Base-by-base conservation (phyloP, 495 filamentous ascomycete genomes). In the Delitschia confertaspora region DNA sequence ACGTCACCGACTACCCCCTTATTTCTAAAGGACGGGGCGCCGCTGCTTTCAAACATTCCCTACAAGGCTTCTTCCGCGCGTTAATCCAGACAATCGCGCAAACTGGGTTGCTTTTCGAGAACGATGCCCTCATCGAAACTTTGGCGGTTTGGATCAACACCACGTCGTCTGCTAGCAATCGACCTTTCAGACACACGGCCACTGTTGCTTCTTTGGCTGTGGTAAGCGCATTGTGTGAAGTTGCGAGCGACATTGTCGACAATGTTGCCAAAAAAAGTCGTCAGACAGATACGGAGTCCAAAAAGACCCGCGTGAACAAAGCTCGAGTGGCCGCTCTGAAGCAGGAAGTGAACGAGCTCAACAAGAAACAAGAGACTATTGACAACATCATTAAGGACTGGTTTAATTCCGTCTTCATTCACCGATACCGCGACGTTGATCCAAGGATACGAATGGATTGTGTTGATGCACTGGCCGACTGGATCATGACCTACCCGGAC, bases 391-490 rank as follows among this genome's bases (percentile, higher is more conserved):
- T 95, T 33, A 79, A 79, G 45, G 82, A 89, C 53, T 79, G 84
- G 39, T 88, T 95, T 49, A 82, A 94, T 42, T 81, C 83, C 7
- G 78, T 95, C 20, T 98, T 91, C 53, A 79, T 94, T 21, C 88
- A 96, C 61, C 83, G 91, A 19, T 96, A 95, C 60, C 85, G 91
- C 24, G 91, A 98, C 51, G 74, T 95, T 16, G 91, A 98, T 61
- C 74, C 84, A 1, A 82, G 70, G 47, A 93, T 98, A 38, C 76
- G 91, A 25, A 73, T 77, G 2, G 86, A 93, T 47, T 93, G 87
- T 56, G 75, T 93, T 32, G 73, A 79, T 38, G 85, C 85, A 6
- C 70, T 98, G 17, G 85, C 87, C 26, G 71, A 75, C 22, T 98
- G 91, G 91, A 87, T 96, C 54, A 72, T 74, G 49, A 76, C 71